Conservation (phyloP, 345 rosid genomes). For the Populus nigra region DNA sequence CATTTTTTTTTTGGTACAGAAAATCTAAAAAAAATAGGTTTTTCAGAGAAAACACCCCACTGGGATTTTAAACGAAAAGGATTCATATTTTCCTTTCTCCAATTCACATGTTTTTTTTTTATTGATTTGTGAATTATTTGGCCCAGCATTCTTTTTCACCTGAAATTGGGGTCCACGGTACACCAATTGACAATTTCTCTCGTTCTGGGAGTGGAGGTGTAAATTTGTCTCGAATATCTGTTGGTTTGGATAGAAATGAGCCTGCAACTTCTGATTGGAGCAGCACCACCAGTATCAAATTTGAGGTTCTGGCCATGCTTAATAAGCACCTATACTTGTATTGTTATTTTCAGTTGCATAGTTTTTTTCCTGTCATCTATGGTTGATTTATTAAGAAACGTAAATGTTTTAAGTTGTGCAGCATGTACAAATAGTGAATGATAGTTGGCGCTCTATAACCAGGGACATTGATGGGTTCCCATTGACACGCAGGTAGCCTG, state of each 20-base stretch:
- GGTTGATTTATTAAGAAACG: background rate
- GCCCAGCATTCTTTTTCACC: conserved; percentile 87
- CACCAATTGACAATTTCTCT: conserved; percentile 74
- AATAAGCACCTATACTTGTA: conserved; percentile 6
- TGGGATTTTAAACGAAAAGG: background rate
- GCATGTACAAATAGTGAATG: conserved; percentile 82
- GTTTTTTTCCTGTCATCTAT: background rate
- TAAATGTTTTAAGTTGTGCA: conserved; percentile 31
- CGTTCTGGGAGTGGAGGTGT: conserved; percentile 87
- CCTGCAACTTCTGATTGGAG: conserved; percentile 84
- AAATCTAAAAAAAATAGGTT: background rate
- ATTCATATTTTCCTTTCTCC: background rate
- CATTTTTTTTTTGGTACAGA: background rate
- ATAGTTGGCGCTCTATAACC: conserved; percentile 77
- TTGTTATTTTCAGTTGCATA: background rate
- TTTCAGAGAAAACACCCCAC: background rate
- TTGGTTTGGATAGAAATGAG: conserved; percentile 81
- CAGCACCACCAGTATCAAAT: conserved; percentile 78
- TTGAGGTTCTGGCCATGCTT: conserved; percentile 54
- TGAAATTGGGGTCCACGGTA: conserved; percentile 88
- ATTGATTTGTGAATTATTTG: conserved; percentile 16
- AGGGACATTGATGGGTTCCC: conserved; percentile 88
- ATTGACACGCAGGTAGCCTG: conserved; percentile 75
- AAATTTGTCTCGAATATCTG: conserved; percentile 74
- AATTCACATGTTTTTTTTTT: background rate